These are phyloP conservation scores for Trichophyton equinum DNA, from an alignment of 2,329 filamentous ascomycete species.

Conservation along the genomic window DNA sequence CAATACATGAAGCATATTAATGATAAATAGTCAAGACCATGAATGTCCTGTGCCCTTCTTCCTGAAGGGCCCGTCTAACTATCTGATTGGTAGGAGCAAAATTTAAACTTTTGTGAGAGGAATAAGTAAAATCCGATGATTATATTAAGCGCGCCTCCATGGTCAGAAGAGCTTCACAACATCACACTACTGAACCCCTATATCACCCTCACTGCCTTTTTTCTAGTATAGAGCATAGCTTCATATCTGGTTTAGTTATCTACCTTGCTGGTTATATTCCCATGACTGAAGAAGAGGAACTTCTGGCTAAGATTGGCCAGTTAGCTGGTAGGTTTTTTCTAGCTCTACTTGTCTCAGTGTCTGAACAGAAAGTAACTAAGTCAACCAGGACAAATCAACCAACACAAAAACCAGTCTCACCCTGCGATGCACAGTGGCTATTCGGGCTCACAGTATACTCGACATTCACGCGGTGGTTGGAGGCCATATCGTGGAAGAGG, in stretches of 20 bases:
- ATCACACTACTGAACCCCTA: background rate
- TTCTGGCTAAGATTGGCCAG: slow-evolving; percentile 44
- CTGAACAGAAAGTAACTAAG: slow-evolving; percentile 1
- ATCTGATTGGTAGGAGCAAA: too few relatives aligned
- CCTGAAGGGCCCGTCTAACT: background rate
- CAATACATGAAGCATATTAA: too few relatives aligned
- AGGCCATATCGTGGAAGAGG: slow-evolving; percentile 33
- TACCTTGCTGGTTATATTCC: background rate
- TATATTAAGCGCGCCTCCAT: too few relatives aligned
- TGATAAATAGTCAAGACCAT: too few relatives aligned
- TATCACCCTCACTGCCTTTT: background rate
- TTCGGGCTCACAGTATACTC: slow-evolving; percentile 16
- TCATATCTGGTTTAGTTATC: background rate
- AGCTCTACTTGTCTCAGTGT: slow-evolving; percentile 25
- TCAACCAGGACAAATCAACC: slow-evolving; percentile 60
- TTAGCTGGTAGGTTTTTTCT: slow-evolving; percentile 39
- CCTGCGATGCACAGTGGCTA: slow-evolving; percentile 16
- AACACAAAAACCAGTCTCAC: slow-evolving; percentile 51
- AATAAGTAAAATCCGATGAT: too few relatives aligned
- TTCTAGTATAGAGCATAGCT: background rate
- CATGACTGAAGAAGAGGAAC: slow-evolving; percentile 44
- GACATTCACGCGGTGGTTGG: slow-evolving; percentile 26
- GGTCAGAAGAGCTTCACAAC: background rate
- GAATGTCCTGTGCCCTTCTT: too few relatives aligned
- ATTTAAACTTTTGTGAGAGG: too few relatives aligned